Conservation (phyloP, 192 early-diverging fungal genomes). For the Backusella westeae region DNA sequence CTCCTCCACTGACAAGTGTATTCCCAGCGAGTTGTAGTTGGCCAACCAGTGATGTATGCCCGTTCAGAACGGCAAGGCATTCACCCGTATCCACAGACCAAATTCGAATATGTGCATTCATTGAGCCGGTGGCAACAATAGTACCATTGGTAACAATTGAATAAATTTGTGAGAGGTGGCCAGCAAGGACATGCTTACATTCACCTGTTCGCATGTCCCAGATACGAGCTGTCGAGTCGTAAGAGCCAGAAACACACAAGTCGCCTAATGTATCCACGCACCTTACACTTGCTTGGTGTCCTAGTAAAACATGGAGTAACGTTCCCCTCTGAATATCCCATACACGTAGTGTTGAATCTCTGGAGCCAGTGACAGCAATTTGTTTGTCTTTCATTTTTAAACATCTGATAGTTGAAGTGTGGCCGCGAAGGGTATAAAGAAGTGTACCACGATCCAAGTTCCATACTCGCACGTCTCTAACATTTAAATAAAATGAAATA, state of each 20-base stretch:
- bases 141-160: slow-evolving; percentile 84
- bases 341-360: slow-evolving; percentile 90
- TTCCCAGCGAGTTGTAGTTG: slow-evolving; percentile 55
- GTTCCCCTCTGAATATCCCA: slow-evolving; percentile 74
- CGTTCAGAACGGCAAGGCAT: slow-evolving; percentile 78
- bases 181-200: slow-evolving; percentile 69
- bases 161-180: slow-evolving; percentile 93
- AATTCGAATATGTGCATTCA: slow-evolving; percentile 88
- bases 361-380: slow-evolving; percentile 85
- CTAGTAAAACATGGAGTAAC: slow-evolving; percentile 71
- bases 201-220: slow-evolving; percentile 83
- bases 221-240: slow-evolving; percentile 88
- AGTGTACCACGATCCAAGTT: slow-evolving; percentile 81
- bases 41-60: slow-evolving; percentile 92
- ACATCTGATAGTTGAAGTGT: slow-evolving; percentile 94
- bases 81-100: slow-evolving; percentile 85
- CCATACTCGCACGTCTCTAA: slow-evolving; percentile 88
- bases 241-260: slow-evolving; percentile 85
- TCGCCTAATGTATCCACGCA: slow-evolving; percentile 85
- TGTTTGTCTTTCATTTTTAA: slow-evolving; percentile 70
- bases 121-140: slow-evolving; percentile 86
- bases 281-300: slow-evolving; percentile 88
- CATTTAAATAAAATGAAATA: not conserved
- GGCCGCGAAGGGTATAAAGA: slow-evolving; percentile 90
- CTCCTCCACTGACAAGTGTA: slow-evolving; percentile 87